Evolutionary conservation across 2,329 filamentous ascomycete genomes (phyloP).

Genomic region (Macrophomina tecta): DNA sequence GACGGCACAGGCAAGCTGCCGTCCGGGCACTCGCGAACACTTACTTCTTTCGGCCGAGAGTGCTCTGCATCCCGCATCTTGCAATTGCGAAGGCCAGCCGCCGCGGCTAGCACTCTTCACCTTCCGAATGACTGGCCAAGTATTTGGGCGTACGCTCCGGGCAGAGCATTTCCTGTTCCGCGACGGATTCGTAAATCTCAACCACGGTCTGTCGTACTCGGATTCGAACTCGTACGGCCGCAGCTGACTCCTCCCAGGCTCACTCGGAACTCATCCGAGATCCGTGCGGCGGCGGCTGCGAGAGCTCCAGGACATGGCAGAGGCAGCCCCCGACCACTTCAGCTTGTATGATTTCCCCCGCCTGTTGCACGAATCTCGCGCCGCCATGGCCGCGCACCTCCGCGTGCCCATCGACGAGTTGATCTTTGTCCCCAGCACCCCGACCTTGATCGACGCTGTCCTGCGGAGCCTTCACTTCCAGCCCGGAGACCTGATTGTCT

Average conservation of each 20-base stretch:
- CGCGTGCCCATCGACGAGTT: not conserved
- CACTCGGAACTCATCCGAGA: not conserved
- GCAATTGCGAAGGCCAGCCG: not conserved
- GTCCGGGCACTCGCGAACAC: too few relatives aligned
- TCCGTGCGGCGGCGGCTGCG: not conserved
- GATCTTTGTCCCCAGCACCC: not conserved
- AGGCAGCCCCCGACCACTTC: constrained; percentile 2
- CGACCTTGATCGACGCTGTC: not conserved
- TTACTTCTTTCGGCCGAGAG: too few relatives aligned
- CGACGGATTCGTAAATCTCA: not conserved
- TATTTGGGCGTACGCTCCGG: not conserved
- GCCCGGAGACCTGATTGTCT: not conserved
- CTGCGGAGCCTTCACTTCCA: not conserved
- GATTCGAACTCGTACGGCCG: not conserved
- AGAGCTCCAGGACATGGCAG: not conserved
- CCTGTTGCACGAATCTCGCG: not conserved
- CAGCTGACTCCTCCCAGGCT: not conserved
- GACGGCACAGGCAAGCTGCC: too few relatives aligned
- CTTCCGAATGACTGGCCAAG: not conserved
- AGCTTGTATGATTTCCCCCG: not conserved
- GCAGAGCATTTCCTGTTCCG: not conserved
- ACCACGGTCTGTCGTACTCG: not conserved
- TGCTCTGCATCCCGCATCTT: too few relatives aligned
- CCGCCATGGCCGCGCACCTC: not conserved
- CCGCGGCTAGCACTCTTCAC: not conserved